Percentiles rank a stretch among this genome's conserved stretches.
phyloP scores from a whole-genome alignment of 768 basidiomycete genomes.

The Russula earlei region DNA sequence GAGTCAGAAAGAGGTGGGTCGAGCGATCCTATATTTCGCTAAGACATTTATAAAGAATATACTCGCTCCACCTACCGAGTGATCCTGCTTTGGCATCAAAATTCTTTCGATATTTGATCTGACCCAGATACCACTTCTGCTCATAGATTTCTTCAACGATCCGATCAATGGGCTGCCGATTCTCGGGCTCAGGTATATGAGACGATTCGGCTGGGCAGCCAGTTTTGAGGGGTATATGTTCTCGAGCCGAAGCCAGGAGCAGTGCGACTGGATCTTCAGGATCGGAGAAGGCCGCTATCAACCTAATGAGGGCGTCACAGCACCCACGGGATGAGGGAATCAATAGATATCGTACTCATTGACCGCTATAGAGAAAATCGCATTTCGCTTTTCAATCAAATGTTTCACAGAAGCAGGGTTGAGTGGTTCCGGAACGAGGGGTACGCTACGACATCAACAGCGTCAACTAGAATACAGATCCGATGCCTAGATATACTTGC shows the following conservation, averaged over 20 bases:
- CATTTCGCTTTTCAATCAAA: constrained; percentile 17
- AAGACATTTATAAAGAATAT: not conserved
- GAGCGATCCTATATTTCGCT: constrained; percentile 32
- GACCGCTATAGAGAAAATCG: constrained; percentile 34
- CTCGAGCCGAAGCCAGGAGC: constrained; percentile 55
- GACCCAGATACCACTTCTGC: constrained; percentile 58
- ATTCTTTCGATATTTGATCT: constrained; percentile 52
- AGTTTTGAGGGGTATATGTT: constrained; percentile 61
- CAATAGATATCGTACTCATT: constrained; percentile 36
- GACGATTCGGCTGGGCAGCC: constrained; percentile 7
- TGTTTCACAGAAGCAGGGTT: constrained; percentile 11
- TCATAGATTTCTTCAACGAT: constrained; percentile 49
- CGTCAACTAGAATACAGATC: not conserved
- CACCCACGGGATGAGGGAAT: constrained; percentile 18
- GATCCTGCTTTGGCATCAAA: constrained; percentile 43
- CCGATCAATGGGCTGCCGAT: constrained; percentile 47
- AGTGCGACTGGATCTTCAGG: constrained; percentile 54
- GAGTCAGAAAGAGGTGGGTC: constrained; percentile 48
- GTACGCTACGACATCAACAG: not conserved
- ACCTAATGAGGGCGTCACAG: constrained; percentile 30
- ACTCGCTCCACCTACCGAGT: constrained; percentile 34
- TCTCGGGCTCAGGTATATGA: constrained; percentile 31
- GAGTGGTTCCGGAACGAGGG: constrained; percentile 10
- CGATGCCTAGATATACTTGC: constrained; percentile 4
- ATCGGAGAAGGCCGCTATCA: constrained; percentile 43